Evolutionary conservation across 495 filamentous ascomycete genomes (phyloP).

Genomic region (Apodospora peruviana): DNA sequence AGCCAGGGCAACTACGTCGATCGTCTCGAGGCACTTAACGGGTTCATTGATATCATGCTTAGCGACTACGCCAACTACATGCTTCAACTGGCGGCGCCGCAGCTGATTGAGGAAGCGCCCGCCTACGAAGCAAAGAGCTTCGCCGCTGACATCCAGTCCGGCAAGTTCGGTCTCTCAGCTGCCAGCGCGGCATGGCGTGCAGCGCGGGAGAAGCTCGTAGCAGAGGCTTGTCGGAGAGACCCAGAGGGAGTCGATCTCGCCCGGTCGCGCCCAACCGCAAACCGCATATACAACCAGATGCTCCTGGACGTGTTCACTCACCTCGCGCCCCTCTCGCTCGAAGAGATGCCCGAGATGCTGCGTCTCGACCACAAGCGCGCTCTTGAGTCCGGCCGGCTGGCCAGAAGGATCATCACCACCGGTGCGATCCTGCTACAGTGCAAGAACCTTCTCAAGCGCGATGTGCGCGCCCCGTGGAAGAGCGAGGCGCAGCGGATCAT

Average conservation of each 20-base stretch:
- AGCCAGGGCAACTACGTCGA: conserved; percentile 72
- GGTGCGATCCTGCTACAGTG: conserved; percentile 80
- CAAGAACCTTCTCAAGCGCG: conserved; percentile 92
- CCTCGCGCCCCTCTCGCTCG: conserved; percentile 44
- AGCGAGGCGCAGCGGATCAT: conserved; percentile 74
- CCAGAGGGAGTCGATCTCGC: conserved; percentile 58
- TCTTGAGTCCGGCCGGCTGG: conserved; percentile 56
- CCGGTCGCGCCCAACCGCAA: conserved; percentile 48
- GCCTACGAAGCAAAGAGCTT: conserved; percentile 80
- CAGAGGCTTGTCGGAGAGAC: conserved; percentile 68
- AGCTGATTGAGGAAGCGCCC: conserved; percentile 72
- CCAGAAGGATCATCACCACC: conserved; percentile 71
- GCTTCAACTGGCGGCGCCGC: conserved; percentile 71
- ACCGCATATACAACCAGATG: conserved; percentile 80
- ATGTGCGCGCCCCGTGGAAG: conserved; percentile 86
- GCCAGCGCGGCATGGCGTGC: conserved; percentile 68
- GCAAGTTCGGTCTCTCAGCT: conserved; percentile 50
- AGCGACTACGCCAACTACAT: conserved; percentile 95
- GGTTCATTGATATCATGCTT: conserved; percentile 84
- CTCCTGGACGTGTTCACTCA: conserved; percentile 51
- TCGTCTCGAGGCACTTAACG: conserved; percentile 74
- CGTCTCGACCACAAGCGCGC: conserved; percentile 72
- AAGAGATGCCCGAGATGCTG: conserved; percentile 77
- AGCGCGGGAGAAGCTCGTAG: conserved; percentile 60
- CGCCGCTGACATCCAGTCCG: conserved; percentile 59